Conservation (phyloP, 2,329 filamentous ascomycete species). For the Huntiella decipiens region DNA sequence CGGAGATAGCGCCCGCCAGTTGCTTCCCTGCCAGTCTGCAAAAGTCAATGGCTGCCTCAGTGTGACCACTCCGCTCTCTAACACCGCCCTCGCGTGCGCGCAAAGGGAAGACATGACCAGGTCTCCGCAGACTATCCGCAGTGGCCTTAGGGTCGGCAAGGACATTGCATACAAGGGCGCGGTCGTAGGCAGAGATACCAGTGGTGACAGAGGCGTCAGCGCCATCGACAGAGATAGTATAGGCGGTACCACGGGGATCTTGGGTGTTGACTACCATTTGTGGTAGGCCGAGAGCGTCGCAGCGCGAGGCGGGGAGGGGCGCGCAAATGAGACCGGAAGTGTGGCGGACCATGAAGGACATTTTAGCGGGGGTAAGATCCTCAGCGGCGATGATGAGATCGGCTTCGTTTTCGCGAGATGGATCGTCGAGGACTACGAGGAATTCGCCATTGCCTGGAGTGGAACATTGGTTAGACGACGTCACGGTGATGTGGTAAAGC, state of each 20-base stretch:
- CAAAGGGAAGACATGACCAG: conserved; percentile 80
- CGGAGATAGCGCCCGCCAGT: conserved; percentile 67
- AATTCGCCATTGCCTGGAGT: conserved; percentile 59
- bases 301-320: conserved; percentile 52
- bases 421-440: conserved; percentile 85
- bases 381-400: conserved; percentile 90
- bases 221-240: conserved; percentile 78
- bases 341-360: conserved; percentile 90
- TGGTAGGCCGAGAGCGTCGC: conserved; percentile 54
- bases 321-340: conserved; percentile 83
- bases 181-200: conserved; percentile 77
- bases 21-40: conserved; percentile 66
- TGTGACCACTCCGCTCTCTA: conserved; percentile 63
- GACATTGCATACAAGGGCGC: conserved; percentile 59
- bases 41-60: conserved; percentile 83
- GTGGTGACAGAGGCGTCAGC: conserved; percentile 56
- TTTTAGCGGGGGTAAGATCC: conserved; percentile 68
- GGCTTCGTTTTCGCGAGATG: conserved; percentile 89
- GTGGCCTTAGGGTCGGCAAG: conserved; percentile 49
- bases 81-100: conserved; percentile 65
- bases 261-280: conserved; percentile 65
- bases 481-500: neutral
- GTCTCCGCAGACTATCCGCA: conserved; percentile 50
- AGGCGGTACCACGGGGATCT: conserved; percentile 80
- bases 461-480: conserved; percentile 4